Conservation (phyloP, 2,329 filamentous ascomycete species). For the Talaromyces sp. region DNA sequence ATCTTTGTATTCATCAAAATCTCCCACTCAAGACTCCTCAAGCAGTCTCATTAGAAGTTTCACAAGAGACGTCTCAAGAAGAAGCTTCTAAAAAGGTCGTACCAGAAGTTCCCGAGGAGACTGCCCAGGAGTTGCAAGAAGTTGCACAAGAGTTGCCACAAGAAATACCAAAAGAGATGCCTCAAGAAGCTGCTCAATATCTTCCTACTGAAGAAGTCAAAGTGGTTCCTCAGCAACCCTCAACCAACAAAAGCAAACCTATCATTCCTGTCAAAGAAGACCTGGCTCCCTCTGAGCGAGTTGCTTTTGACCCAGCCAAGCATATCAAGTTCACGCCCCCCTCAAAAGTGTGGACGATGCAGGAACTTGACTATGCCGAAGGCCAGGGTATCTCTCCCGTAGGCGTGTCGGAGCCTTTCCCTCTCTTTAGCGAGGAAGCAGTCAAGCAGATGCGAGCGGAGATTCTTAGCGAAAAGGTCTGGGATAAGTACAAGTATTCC, state of each 20-base stretch:
- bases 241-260: conserved; percentile 23
- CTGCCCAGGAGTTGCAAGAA: neutral
- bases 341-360: conserved; percentile 54
- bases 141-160: neutral
- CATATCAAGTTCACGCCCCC: conserved; percentile 53
- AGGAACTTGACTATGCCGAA: conserved; percentile 54
- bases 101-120: neutral
- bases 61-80: neutral
- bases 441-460: conserved; percentile 59
- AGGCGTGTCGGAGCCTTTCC: conserved; percentile 62
- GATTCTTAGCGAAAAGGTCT: conserved; percentile 54
- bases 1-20: neutral
- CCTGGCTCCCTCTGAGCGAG: conserved; percentile 16
- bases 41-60: neutral
- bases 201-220: neutral
- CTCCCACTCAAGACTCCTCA: neutral
- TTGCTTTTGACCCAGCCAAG: conserved; percentile 49
- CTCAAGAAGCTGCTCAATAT: neutral
- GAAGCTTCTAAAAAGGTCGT: neutral
- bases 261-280: conserved; percentile 28
- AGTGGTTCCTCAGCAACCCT: conserved; percentile 15
- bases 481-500: conserved; percentile 53
- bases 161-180: neutral
- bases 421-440: conserved; percentile 57
- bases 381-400: conserved; percentile 56